Evolutionary conservation across 805 yeast genomes (phyloP), one percentile per base, ranked within the genome.

Genomic region (Wickerhamomyces silvicola): DNA sequence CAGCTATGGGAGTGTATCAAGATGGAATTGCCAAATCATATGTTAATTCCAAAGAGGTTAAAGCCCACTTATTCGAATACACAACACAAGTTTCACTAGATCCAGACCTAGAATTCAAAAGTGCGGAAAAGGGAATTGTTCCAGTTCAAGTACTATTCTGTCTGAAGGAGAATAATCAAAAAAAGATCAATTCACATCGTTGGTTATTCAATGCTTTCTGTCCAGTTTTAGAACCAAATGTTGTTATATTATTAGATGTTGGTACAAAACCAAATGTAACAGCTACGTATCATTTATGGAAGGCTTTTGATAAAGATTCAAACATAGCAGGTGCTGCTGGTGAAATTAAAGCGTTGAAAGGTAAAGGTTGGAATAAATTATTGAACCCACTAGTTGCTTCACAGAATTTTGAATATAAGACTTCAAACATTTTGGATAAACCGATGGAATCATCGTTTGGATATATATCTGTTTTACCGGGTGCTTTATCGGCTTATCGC

Each of bases 261-360:
- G 99, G 99, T 41, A 92, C 99, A 0, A 77, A 81, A 48, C 94
- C 97, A n/a, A 87, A 86, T 42, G 72, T 74, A 28, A 78, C 81
- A 32, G 90, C 97, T 0, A 66, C 90, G 17, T 94, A 92, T 52
- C 92, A 90, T 46, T 65, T 92, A 38, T 92, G 99, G 99, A 92
- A 92, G 58, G 94, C 96, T 0, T 92, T 92, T 57, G 98, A 92
- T 57, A 72, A 78, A 45, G 97, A 92, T 54, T 87, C 97, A 2
- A 88, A 90, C 48, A 95, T 92, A 32, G 99, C 96, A 1, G 99
- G 99, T 41, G 98, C 95, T 2, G 97, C 97, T 10, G 99, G 99
- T 41, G 97, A 92, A 57, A 88, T 92, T 52, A 82, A 82, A 41
- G 86, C 97, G 0, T 81, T 90, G 84, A 87, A 86, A 48, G 99